Evolutionary conservation across 768 basidiomycete species (phyloP), one percentile per base, ranked within the genome.

Genomic region (Kwoniella bestiolae): DNA sequence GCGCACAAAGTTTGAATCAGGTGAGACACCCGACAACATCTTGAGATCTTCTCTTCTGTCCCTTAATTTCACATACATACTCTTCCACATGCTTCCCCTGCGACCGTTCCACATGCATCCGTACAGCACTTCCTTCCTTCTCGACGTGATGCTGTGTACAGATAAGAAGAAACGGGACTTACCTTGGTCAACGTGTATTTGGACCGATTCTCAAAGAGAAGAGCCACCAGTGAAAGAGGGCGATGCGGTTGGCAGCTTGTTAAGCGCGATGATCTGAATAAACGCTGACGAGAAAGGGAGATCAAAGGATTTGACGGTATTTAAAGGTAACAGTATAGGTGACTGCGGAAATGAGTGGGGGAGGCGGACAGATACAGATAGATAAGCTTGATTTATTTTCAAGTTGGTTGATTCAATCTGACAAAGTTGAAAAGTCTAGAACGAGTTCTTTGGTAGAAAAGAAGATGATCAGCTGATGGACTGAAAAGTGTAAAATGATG

Each of bases 271-370:
- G n/a, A n/a, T n/a, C n/a, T n/a, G n/a, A n/a, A n/a, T n/a, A 29
- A 18, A 51, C 26, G 23, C 50, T 26, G 26, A 51, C 26, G 26
- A 51, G 26, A 26, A 51, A 51, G 29, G 50, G 26, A 29, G 50
- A 11, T 11, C 25, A 26, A 26, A 7, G 26, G 50, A 28, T 28
- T 11, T 12, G 26, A 28, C 21, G 50, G 50, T 16, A 29, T 16
- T 14, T 14, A 28, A 29, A 51, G 26, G 21, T 21, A 41, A 41
- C 12, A 41, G 38, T n/a, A n/a, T n/a, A n/a, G 38, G 3, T 14
- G 38, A 14, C 38, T 35, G 38, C 18, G 50, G 50, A 26, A 25
- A n/a, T n/a, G n/a, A n/a, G 50, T 51, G 50, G 50, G 50, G 50
- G 14, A 25, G 18, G 21, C 5, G 0, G 50, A 51, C 14, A 29